A percentile compares a stretch with the other conserved stretches of the same genome.
Conservation (phyloP, 306 rosid species). For the Sicyos baderoa region DNA sequence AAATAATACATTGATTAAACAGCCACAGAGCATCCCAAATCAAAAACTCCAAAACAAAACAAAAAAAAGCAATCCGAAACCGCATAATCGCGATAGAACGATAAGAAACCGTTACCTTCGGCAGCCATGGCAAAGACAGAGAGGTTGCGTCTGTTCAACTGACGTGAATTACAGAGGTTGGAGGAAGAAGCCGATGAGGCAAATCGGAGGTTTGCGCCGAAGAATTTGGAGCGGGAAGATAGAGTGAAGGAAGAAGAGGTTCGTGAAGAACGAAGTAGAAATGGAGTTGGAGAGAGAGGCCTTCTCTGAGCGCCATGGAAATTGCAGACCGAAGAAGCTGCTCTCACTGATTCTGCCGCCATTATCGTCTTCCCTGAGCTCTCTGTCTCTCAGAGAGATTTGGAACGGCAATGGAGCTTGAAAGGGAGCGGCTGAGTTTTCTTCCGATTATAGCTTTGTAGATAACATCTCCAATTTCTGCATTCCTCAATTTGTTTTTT, state of each 20-base stretch:
- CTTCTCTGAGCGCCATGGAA: conserved; percentile 53
- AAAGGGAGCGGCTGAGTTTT: not conserved
- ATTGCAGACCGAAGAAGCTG: conserved; percentile 39
- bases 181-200: conserved; percentile 28
- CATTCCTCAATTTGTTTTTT: not conserved
- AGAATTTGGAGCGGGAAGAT: conserved; percentile 49
- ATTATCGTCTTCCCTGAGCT: conserved; percentile 21
- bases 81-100: not conserved
- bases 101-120: conserved; percentile 54
- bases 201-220: conserved; percentile 36
- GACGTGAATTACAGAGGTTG: conserved; percentile 26
- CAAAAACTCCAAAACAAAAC: not conserved
- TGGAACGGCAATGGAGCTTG: not conserved
- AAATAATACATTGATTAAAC: not conserved
- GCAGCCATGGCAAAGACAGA: conserved; percentile 72
- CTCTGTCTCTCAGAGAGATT: not conserved
- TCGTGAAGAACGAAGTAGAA: conserved; percentile 37
- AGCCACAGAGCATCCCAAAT: not conserved
- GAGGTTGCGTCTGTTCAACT: conserved; percentile 28
- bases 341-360: conserved; percentile 60
- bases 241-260: conserved; percentile 36
- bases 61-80: not conserved
- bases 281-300: conserved; percentile 44
- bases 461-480: conserved; percentile 10
- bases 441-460: not conserved